These are phyloP conservation scores for Mitragyna speciosa DNA, from an alignment of 257 asterid species.

Conservation along the genomic window DNA sequence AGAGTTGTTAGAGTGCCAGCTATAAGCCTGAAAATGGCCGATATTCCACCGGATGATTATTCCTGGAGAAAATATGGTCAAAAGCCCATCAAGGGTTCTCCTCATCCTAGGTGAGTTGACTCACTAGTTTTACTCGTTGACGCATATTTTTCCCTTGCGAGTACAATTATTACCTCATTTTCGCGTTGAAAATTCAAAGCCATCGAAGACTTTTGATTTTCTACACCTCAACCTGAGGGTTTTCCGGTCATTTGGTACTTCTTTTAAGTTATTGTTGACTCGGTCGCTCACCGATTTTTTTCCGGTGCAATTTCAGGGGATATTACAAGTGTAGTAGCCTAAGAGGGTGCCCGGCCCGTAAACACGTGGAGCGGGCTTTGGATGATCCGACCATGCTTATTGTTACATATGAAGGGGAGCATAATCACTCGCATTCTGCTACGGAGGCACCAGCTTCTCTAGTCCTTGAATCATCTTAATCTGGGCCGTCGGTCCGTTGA, in stretches of 20 bases:
- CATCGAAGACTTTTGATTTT: not conserved
- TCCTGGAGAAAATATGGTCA: constrained; percentile 95
- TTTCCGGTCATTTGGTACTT: not conserved
- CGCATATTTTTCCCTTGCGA: not conserved
- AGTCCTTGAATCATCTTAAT: constrained; percentile 36
- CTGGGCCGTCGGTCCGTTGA: not conserved
- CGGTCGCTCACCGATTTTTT: not conserved
- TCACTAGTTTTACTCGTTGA: not conserved
- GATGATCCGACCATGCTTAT: constrained; percentile 80
- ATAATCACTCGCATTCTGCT: constrained; percentile 48
- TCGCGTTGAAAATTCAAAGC: not conserved
- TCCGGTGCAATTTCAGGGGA: constrained; percentile 48
- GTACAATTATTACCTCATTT: not conserved
- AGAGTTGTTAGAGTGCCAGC: constrained; percentile 72
- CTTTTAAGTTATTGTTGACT: not conserved
- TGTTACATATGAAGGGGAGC: constrained; percentile 92
- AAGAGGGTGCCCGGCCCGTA: constrained; percentile 89
- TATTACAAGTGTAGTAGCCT: constrained; percentile 90
- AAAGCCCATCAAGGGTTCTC: constrained; percentile 93
- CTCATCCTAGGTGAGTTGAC: constrained; percentile 74
- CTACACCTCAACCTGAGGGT: not conserved
- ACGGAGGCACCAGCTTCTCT: constrained; percentile 33
- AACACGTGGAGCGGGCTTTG: constrained; percentile 84
- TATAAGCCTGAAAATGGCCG: constrained; percentile 76
- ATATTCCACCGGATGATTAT: constrained; percentile 83